Conservation (phyloP, 129 eudicot species). For the Flaveria brownii region DNA sequence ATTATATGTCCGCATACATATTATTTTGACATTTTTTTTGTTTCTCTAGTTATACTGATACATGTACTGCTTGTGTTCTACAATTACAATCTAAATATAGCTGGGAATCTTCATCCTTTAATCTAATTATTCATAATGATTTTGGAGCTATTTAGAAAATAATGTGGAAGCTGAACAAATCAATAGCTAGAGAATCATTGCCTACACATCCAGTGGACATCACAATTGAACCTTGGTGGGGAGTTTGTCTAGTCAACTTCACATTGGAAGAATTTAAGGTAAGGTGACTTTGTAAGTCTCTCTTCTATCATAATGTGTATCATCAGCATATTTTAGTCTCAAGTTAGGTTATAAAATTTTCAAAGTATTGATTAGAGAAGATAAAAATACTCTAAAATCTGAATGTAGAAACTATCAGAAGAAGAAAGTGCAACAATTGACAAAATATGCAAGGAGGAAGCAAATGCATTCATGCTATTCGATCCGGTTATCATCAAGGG, state of each 20-base stretch:
- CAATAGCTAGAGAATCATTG: conserved; percentile 90
- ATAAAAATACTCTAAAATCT: conserved; percentile 21
- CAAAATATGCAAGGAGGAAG: conserved; percentile 97
- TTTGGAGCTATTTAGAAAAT: conserved; percentile 78
- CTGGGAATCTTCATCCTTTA: conserved; percentile 20
- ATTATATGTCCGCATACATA: background rate
- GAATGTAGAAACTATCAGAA: conserved; percentile 84
- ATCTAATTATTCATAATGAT: conserved; percentile 35
- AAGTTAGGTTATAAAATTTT: background rate
- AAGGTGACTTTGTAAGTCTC: conserved; percentile 18
- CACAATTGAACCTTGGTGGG: conserved; percentile 97
- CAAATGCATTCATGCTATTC: conserved; percentile 79
- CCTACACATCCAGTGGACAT: conserved; percentile 90
- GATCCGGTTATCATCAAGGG: conserved; percentile 89
- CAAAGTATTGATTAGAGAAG: conserved; percentile 4
- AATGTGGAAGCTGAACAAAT: conserved; percentile 99
- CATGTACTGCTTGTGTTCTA: conserved; percentile 3
- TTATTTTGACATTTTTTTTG: background rate
- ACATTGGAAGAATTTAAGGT: conserved; percentile 98
- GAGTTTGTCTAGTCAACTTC: conserved; percentile 93
- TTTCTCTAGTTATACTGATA: background rate
- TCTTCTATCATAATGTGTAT: conserved; percentile 12
- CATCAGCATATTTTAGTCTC: conserved; percentile 9
- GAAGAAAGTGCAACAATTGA: conserved; percentile 96
- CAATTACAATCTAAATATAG: conserved; percentile 21